Percentiles rank a stretch among this genome's conserved stretches.
These are phyloP conservation scores for Clonostachys byssicola DNA, from an alignment of 2,329 filamentous ascomycete species.

Conservation along the genomic window DNA sequence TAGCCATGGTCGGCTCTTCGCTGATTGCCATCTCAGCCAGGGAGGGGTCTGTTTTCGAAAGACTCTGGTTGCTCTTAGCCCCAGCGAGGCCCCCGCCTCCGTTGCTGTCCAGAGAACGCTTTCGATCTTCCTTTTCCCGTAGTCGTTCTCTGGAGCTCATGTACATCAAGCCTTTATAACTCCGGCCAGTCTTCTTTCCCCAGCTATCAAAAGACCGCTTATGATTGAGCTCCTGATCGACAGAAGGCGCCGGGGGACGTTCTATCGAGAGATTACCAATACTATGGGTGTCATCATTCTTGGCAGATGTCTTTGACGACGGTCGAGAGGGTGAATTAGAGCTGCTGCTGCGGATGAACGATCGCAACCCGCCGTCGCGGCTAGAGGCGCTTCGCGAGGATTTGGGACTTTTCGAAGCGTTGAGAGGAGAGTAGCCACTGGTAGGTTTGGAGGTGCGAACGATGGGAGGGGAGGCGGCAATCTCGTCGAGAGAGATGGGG, in stretches of 20 bases:
- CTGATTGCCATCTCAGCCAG: constrained; percentile 49
- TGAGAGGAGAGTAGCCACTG: constrained; percentile 68
- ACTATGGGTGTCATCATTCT: constrained; percentile 54
- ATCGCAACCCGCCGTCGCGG: constrained; percentile 48
- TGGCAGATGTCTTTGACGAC: constrained; percentile 52
- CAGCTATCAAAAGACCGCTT: constrained; percentile 58
- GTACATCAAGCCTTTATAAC: constrained; percentile 61
- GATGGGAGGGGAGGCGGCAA: constrained; percentile 63
- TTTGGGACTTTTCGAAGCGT: constrained; percentile 56
- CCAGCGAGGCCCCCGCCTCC: neutral
- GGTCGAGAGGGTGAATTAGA: constrained; percentile 40
- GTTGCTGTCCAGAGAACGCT: constrained; percentile 27
- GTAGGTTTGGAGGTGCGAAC: constrained; percentile 79
- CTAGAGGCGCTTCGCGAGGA: constrained; percentile 42
- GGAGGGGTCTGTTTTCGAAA: constrained; percentile 38
- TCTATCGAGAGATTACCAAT: constrained; percentile 63
- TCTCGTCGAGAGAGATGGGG: constrained; percentile 47
- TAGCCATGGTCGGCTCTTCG: constrained; percentile 41
- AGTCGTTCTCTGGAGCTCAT: constrained; percentile 70
- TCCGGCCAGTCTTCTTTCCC: constrained; percentile 50
- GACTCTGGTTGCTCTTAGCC: constrained; percentile 17
- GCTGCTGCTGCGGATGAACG: constrained; percentile 49
- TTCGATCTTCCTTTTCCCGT: constrained; percentile 60
- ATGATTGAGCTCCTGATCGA: constrained; percentile 46
- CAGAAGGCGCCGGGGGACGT: constrained; percentile 40